Percentiles rank a stretch among this genome's conserved stretches.
Evolutionary conservation across 805 yeast species (phyloP).

Genomic region (Monosporozyma solicola): DNA sequence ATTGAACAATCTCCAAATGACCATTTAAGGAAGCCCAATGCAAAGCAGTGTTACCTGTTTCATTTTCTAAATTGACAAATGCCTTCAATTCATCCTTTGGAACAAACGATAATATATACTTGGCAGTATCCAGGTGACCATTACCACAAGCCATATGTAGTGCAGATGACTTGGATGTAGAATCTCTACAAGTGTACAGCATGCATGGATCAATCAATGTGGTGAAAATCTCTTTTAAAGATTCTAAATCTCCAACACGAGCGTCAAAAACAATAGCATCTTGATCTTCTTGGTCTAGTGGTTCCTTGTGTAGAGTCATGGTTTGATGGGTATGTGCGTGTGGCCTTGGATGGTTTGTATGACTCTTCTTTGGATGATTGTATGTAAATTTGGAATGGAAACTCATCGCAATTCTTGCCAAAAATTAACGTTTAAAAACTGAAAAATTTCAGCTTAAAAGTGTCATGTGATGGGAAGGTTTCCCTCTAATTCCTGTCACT

Average conservation of each 20-base stretch:
- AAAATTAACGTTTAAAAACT: neutral
- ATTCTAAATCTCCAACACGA: constrained; percentile 78
- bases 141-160: constrained; percentile 95
- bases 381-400: neutral
- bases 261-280: constrained; percentile 78
- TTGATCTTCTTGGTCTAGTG: constrained; percentile 60
- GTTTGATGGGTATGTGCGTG: neutral
- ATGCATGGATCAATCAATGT: constrained; percentile 41
- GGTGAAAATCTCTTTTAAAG: constrained; percentile 57
- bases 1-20: constrained; percentile 58
- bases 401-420: neutral
- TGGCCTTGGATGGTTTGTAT: neutral
- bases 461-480: neutral
- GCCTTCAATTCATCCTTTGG: constrained; percentile 35
- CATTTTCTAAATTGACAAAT: constrained; percentile 49
- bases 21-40: constrained; percentile 97
- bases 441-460: neutral
- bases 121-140: constrained; percentile 67
- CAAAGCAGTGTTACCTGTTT: constrained; percentile 84
- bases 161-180: constrained; percentile 58
- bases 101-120: constrained; percentile 45
- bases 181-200: constrained; percentile 47
- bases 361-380: neutral
- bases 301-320: constrained; percentile 26
- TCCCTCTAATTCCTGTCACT: too few species aligned